Conservation (phyloP, 805 yeast genomes). For the Teunomyces funiuensis region DNA sequence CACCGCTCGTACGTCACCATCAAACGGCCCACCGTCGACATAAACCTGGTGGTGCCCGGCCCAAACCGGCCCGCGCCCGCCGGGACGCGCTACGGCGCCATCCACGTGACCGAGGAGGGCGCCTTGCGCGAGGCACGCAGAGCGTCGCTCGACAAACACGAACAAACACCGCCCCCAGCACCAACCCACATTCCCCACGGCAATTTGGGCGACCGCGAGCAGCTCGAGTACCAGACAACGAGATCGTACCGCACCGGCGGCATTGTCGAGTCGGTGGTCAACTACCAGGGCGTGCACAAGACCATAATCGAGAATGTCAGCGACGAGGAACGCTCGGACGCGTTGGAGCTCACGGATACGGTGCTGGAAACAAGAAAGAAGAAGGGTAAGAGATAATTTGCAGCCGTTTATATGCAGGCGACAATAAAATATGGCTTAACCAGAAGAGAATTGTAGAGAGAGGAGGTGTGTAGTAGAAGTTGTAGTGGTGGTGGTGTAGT, state of each 20-base stretch:
- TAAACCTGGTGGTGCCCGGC: slow-evolving; percentile 20
- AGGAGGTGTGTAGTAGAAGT: too few relatives aligned
- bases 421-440: slow-evolving; percentile 7
- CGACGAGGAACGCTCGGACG: slow-evolving; percentile 40
- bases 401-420: too few relatives aligned
- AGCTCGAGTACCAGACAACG: slow-evolving; percentile 30
- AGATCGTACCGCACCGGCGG: slow-evolving; percentile 54
- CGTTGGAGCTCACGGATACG: background rate
- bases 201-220: background rate
- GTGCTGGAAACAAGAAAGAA: slow-evolving; percentile 8
- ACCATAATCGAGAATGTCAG: slow-evolving; percentile 74
- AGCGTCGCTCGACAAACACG: background rate
- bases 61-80: slow-evolving; percentile 16
- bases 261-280: slow-evolving; percentile 78
- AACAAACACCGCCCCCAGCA: too few relatives aligned
- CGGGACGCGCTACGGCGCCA: slow-evolving; percentile 28
- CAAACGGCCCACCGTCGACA: slow-evolving; percentile 48
- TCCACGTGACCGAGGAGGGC: slow-evolving; percentile 47
- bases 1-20: slow-evolving; percentile 66
- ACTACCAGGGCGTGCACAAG: slow-evolving; percentile 79
- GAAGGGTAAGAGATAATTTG: slow-evolving; percentile 6
- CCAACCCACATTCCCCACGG: slow-evolving; percentile 2
- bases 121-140: slow-evolving; percentile 28
- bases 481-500: too few relatives aligned
- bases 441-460: background rate